Evolutionary conservation across 306 rosid species (phyloP).

Genomic region (Prunus davidiana): DNA sequence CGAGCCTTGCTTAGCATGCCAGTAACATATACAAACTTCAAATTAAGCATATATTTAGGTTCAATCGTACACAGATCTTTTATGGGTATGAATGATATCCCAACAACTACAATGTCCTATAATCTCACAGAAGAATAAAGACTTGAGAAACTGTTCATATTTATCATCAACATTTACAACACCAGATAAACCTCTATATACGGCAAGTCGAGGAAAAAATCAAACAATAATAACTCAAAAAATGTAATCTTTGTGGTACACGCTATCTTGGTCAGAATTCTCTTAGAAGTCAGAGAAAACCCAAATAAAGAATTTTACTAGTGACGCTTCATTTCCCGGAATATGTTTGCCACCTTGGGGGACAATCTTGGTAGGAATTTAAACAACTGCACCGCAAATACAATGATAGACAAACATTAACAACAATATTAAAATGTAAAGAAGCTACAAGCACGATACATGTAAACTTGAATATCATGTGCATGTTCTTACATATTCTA

Average conservation of each 20-base stretch:
- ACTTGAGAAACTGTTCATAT: background rate
- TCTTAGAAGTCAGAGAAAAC: background rate
- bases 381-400: conserved; percentile 55
- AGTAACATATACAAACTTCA: background rate
- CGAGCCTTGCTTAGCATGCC: background rate
- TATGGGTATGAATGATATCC: background rate
- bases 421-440: background rate
- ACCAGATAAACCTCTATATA: background rate
- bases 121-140: background rate
- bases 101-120: background rate
- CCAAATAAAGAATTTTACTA: conserved; percentile 24
- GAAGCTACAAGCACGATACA: background rate
- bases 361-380: conserved; percentile 90
- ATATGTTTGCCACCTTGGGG: conserved; percentile 69
- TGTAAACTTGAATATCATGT: background rate
- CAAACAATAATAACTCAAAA: background rate
- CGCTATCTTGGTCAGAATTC: conserved; percentile 10
- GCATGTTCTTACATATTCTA: background rate
- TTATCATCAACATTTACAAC: conserved; percentile 1
- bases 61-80: too few species aligned
- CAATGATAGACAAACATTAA: background rate
- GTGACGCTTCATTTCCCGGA: conserved; percentile 87
- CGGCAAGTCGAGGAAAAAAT: background rate
- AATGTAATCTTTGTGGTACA: background rate
- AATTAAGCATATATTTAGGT: background rate